Base-by-base conservation (phyloP, 1,284 basidiomycete species). In the Pascua sp. region DNA sequence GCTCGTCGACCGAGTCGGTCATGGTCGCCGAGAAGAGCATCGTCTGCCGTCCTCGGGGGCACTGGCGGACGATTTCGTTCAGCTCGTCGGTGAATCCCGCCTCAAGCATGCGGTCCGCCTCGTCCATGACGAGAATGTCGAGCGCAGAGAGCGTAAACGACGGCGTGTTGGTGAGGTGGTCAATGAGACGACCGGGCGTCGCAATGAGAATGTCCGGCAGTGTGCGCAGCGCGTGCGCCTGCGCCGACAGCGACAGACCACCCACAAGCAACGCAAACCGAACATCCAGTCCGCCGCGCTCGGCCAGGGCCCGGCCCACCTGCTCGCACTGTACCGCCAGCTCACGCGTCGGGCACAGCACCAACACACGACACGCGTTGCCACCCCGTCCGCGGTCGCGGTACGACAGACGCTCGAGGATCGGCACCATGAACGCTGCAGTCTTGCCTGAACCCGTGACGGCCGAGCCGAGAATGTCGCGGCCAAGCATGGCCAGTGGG, bases 21-120 rank as follows among this genome's bases (percentile, higher is more conserved):
- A 98, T 97, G 1, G 95, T 98, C 1, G 95, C 95, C 0, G 92
- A 96, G 78, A 98, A 98, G 32, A 98, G 82, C 92, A 98, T 96
- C 4, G 95, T 97, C 76, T 98, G 95, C 42, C 95, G 85, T 13
- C 88, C 88, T 13, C 81, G 79, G 1, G 95, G 94, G 70, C 93
- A 95, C 42, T 89, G 84, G 64, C 86, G 87, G 75, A 98, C 86
- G 66, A 98, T 97, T 78, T 98, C 95, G 41, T 86, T 82, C 39
- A 98, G 81, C 75, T 98, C 95, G 73, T 94, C 94, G n/a, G 87
- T 85, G 78, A 98, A 98, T 40, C 95, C 95, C 70, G 97, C 95
- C 41, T 92, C 93, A 43, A 98, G 85, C 90, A 98, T 98, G 56
- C 95, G 84, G 76, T 98, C 95, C 3, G 95, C 95, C 80, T 98